Conservation (phyloP, 805 yeast species). For the Pichia heedii region DNA sequence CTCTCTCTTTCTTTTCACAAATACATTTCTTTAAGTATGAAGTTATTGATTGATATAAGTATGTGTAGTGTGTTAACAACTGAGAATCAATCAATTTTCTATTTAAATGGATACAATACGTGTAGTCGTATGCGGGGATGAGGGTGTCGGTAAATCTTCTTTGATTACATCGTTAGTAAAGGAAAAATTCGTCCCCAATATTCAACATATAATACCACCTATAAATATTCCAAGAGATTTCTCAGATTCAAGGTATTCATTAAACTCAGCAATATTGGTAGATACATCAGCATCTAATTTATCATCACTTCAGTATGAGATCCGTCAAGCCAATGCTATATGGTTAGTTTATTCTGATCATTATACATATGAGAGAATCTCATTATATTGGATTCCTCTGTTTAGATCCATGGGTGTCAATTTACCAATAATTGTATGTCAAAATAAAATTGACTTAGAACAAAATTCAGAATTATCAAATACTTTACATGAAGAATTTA, state of each 20-base stretch:
- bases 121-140: constrained; percentile 92
- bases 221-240: constrained; percentile 73
- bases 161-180: constrained; percentile 74
- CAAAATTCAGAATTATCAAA: constrained; percentile 30
- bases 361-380: constrained; percentile 85
- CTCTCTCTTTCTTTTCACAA: no score
- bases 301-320: constrained; percentile 52
- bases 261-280: constrained; percentile 58
- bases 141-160: constrained; percentile 78
- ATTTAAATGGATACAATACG: constrained; percentile 44
- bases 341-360: constrained; percentile 94
- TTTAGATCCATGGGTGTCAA: constrained; percentile 91
- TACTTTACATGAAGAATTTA: constrained; percentile 64
- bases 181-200: constrained; percentile 67
- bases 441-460: constrained; percentile 42
- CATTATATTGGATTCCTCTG: constrained; percentile 91
- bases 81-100: neutral
- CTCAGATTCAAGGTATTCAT: constrained; percentile 48
- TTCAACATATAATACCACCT: constrained; percentile 75
- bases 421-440: constrained; percentile 84
- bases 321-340: constrained; percentile 80
- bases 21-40: no score
- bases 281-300: constrained; percentile 74
- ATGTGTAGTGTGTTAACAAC: no score
- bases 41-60: no score